A percentile compares a stretch with the other conserved stretches of the same genome.
phyloP scores from a whole-genome alignment of 192 early-diverging fungal genomes.

The Physocladia obscura region DNA sequence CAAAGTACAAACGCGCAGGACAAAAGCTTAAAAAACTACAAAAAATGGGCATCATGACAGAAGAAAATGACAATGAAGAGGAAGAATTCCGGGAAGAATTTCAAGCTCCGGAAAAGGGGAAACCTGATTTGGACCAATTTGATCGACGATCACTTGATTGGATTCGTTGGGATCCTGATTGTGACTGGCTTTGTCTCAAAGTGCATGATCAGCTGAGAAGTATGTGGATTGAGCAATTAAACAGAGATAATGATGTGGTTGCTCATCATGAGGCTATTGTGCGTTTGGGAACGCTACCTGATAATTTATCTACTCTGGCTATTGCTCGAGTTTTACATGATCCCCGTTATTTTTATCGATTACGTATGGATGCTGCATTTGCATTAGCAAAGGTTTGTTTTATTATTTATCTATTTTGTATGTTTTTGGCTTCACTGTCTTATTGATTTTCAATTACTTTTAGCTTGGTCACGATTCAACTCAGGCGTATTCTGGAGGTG shows the following conservation, averaged over 20 bases:
- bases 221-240: slow-evolving; percentile 93
- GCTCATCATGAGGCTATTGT: slow-evolving; percentile 83
- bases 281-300: slow-evolving; percentile 62
- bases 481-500: neutral
- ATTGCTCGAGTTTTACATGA: slow-evolving; percentile 77
- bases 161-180: slow-evolving; percentile 92
- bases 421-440: neutral
- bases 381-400: slow-evolving; percentile 34
- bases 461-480: slow-evolving; percentile 13
- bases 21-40: slow-evolving; percentile 46
- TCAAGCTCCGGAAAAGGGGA: slow-evolving; percentile 61
- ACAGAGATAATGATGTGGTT: slow-evolving; percentile 84
- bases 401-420: neutral
- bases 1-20: slow-evolving; percentile 94
- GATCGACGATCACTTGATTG: slow-evolving; percentile 80
- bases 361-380: slow-evolving; percentile 50
- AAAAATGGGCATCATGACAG: slow-evolving; percentile 47
- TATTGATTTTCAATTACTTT: neutral
- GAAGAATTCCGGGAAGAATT: slow-evolving; percentile 18
- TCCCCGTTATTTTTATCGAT: slow-evolving; percentile 77
- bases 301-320: slow-evolving; percentile 51
- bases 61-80: slow-evolving; percentile 8
- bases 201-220: slow-evolving; percentile 85
- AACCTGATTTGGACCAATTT: slow-evolving; percentile 36
- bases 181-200: slow-evolving; percentile 89